A percentile compares a stretch with the other conserved stretches of the same genome.
Evolutionary conservation across 257 asterid genomes (phyloP).

Genomic region (Coffea eugenioides): DNA sequence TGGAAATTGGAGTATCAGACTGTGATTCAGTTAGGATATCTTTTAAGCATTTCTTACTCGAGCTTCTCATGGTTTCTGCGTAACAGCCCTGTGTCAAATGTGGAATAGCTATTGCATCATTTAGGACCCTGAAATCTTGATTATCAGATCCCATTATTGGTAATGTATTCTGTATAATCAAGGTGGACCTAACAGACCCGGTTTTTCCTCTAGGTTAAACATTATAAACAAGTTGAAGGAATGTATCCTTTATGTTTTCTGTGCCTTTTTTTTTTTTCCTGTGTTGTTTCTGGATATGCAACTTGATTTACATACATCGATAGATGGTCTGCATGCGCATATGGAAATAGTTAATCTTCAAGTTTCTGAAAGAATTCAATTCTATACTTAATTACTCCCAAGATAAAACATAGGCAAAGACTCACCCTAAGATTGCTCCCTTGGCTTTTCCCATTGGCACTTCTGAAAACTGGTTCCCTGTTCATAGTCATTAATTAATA

Average conservation of each 20-base stretch:
- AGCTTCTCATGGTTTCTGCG: slow-evolving; percentile 28
- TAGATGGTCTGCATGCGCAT: neutral
- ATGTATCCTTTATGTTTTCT: no score
- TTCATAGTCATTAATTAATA: neutral
- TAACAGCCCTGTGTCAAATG: slow-evolving; percentile 20
- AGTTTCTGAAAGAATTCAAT: neutral
- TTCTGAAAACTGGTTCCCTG: slow-evolving; percentile 3
- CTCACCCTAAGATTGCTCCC: slow-evolving; percentile 9
- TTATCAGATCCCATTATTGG: slow-evolving; percentile 8
- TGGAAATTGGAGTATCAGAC: slow-evolving; percentile 49
- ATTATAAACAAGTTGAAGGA: slow-evolving; percentile 23
- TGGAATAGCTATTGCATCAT: slow-evolving; percentile 21
- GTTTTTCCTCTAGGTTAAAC: slow-evolving; percentile 18
- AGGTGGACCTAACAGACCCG: slow-evolving; percentile 35
- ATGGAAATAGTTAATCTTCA: neutral
- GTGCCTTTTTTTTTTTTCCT: no score
- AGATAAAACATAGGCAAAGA: neutral
- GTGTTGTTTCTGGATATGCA: neutral
- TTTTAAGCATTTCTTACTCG: slow-evolving; percentile 59
- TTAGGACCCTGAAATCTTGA: neutral
- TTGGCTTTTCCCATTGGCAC: slow-evolving; percentile 1
- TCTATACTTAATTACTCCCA: neutral
- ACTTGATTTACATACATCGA: neutral
- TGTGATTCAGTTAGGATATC: slow-evolving; percentile 76
- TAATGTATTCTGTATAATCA: slow-evolving; percentile 19